Conservation (phyloP, 768 basidiomycete genomes). For the Podaxis sp. region DNA sequence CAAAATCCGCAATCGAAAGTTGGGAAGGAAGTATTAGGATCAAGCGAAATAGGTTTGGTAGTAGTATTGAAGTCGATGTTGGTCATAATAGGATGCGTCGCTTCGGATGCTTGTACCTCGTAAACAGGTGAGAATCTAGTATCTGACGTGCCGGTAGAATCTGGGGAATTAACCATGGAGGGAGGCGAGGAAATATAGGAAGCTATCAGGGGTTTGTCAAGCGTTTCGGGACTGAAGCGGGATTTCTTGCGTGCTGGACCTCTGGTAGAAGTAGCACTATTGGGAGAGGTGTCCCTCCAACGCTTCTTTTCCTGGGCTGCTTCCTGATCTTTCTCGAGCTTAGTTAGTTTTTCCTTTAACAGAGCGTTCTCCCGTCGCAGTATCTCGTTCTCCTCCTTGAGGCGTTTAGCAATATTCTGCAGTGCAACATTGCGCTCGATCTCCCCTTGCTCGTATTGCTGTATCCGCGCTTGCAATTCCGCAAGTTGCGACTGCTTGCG, state of each 20-base stretch:
- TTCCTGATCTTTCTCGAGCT: conserved; percentile 35
- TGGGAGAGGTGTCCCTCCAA: conserved; percentile 47
- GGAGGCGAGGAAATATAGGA: conserved; percentile 40
- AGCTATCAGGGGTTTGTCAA: conserved; percentile 25
- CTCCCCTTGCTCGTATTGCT: conserved; percentile 87
- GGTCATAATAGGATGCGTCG: conserved; percentile 27
- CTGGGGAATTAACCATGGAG: conserved; percentile 48
- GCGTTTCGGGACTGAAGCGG: conserved; percentile 23
- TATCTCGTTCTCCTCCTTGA: conserved; percentile 83
- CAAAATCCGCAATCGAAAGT: conserved; percentile 75
- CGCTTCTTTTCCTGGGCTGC: conserved; percentile 46
- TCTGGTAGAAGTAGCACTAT: conserved; percentile 18
- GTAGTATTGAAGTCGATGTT: conserved; percentile 27
- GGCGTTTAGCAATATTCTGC: conserved; percentile 75
- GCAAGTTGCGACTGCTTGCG: conserved; percentile 86
- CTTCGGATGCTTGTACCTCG: conserved; percentile 25
- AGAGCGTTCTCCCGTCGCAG: conserved; percentile 63
- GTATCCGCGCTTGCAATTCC: conserved; percentile 81
- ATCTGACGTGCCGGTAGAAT: conserved; percentile 18
- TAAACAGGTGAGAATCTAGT: conserved; percentile 9
- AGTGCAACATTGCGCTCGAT: conserved; percentile 83
- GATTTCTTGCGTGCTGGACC: conserved; percentile 28
- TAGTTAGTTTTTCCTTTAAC: conserved; percentile 48
- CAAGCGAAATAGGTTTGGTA: conserved; percentile 20
- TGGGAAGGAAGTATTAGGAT: conserved; percentile 30